Evolutionary conservation across 768 basidiomycete species (phyloP), one percentile per base, ranked within the genome.

Genomic region (Mycena maculata): DNA sequence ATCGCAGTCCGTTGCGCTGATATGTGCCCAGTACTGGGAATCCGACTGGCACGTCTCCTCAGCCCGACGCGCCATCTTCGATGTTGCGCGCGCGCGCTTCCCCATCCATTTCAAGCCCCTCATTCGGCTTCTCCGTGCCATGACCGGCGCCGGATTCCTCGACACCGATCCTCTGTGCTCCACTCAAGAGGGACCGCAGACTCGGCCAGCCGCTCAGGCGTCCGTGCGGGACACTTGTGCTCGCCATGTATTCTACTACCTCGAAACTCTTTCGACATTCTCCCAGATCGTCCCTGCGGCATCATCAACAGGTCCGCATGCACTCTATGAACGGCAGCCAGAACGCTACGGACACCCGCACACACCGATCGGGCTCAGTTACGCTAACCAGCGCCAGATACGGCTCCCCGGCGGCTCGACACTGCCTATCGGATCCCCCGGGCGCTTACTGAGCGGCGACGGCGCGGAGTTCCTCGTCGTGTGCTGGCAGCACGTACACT

Each of bases 1-100:
- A 20, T 36, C n/a, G 8, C 80, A 75, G 75, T 87, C 92, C 30
- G 84, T 92, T 27, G 82, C 86, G 13, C 87, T 87, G 3, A 89
- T 97, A 65, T 92, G 91, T 69, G 81, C 85, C 7, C 93, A 96
- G 70, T 96, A 88, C 76, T 98, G 96, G 95, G 84, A 89, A 58
- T 83, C 81, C 2, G 94, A 96, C 73, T 92, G 89, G 88, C 80
- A 87, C 41, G 82, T 85, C 39, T 88, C 88, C 50, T 83, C 85
- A 4, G 80, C 89, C 22, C 92, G 95, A 31, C 87, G 92, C 28
- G 92, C 92, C 38, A 86, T 96, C 54, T 86, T 98, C 60, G 94
- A 96, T 66, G 89, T 94, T 25, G 88, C 92, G 9, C 86, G 92
- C 4, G 87, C 92, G 11, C 87, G 93, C 3, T 98, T 95, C 78